Base-by-base conservation (phyloP, 140 eudicot species). In the Oenanthe javanica region DNA sequence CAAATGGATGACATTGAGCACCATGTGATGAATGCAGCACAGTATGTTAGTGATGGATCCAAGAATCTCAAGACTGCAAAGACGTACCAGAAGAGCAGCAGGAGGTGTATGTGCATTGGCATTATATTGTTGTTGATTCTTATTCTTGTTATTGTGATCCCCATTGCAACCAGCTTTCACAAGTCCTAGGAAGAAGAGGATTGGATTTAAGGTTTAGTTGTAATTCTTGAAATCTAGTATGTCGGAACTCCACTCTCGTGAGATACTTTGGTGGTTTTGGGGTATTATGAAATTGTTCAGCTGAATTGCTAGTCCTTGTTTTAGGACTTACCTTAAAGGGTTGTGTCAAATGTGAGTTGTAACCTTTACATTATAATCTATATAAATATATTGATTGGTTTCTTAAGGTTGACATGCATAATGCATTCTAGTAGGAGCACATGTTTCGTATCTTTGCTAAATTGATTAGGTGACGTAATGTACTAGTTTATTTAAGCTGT, bases 1-100 rank as follows among this genome's bases (percentile, higher is more conserved):
- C 90, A 94, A 25, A 92, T 94, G 97, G 98, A 92, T 42, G 96
- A 94, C 70, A 94, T 94, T 45, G 96, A 94, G 82, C 97, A 94
- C 83, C 94, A 92, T 54, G 98, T 94, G 15, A 83, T 89, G 82
- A 94, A 92, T 16, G 98, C 98, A 0, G 90, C 97, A 0, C 88
- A 94, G 4, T 94, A 94, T 59, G 96, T 94, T 9, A 82, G 71
- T 38, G 95, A 90, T 50, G 98, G 98, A 5, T 74, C 91, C 1
- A 94, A 94, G 64, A 88, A 90, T 79, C 91, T 94, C 12, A 89
- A 90, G 84, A 84, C 87, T 7, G 97, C 98, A 8, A 94, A 94
- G 81, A 86, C 81, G 38, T 85, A 90, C 71, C 97, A 94, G 84
- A 92, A 75, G 82, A 85, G 86, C 70, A 92, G 97, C 50, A 79